These are phyloP conservation scores for Aureobasidium uvarum DNA, from an alignment of 2,329 filamentous ascomycete species.

Conservation along the genomic window DNA sequence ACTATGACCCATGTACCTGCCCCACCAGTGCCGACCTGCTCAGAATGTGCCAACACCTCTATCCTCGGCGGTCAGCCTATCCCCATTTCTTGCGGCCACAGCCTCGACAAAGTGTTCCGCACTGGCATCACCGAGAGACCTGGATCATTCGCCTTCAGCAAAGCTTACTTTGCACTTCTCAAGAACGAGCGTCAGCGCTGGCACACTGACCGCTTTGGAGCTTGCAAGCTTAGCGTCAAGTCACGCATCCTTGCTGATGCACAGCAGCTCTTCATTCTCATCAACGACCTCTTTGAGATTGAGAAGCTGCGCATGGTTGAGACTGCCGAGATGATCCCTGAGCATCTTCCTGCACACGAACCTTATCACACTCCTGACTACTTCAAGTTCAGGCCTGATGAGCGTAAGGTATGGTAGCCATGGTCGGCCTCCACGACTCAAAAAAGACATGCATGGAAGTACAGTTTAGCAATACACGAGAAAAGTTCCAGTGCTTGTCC, in stretches of 20 bases:
- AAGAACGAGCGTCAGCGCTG: slow-evolving; percentile 21
- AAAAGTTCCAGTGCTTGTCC: neutral
- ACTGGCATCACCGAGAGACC: neutral
- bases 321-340: neutral
- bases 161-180: slow-evolving; percentile 16
- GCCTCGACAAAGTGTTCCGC: slow-evolving; percentile 15
- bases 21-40: neutral
- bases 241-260: neutral
- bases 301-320: slow-evolving; percentile 21
- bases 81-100: slow-evolving; percentile 17
- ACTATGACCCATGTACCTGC: slow-evolving; percentile 11
- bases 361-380: slow-evolving; percentile 13
- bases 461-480: neutral
- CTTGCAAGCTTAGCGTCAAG: slow-evolving; percentile 9
- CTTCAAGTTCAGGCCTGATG: slow-evolving; percentile 20
- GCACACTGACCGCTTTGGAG: slow-evolving; percentile 25
- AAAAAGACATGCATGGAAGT: neutral
- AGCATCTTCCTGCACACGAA: neutral
- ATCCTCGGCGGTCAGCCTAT: slow-evolving; percentile 2
- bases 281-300: slow-evolving; percentile 14
- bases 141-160: neutral
- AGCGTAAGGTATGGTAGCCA: slow-evolving; percentile 13
- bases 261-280: slow-evolving; percentile 21
- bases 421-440: neutral
- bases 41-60: neutral